Percentiles rank a stretch among this genome's conserved stretches.
Evolutionary conservation across 148 eudicot species (phyloP).

Genomic region (Fagopyrum tataricum): DNA sequence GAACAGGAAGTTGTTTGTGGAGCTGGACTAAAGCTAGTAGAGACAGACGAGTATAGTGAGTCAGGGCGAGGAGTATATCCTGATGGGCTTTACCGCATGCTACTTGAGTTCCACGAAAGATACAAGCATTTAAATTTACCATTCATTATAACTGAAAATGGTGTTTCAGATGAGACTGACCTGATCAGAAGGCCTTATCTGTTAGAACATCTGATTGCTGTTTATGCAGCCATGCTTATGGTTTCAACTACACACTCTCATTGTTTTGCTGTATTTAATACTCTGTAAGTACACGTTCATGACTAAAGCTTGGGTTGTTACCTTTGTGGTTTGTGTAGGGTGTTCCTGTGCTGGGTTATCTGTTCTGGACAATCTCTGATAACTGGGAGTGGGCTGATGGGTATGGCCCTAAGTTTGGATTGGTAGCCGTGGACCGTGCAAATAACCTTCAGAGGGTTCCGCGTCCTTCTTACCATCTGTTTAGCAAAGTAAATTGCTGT

Average conservation of each 20-base stretch:
- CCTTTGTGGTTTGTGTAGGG: slow-evolving; percentile 50
- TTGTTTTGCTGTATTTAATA: background rate
- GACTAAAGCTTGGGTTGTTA: background rate
- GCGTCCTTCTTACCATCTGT: slow-evolving; percentile 89
- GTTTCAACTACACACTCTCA: slow-evolving; percentile 25
- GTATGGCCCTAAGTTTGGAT: slow-evolving; percentile 97
- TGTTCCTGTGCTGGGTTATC: slow-evolving; percentile 74
- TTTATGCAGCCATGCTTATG: slow-evolving; percentile 86
- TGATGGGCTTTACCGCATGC: slow-evolving; percentile 87
- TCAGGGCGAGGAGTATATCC: slow-evolving; percentile 97
- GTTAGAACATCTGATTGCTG: slow-evolving; percentile 84
- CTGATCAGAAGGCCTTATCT: slow-evolving; percentile 80
- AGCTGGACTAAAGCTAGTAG: slow-evolving; percentile 75
- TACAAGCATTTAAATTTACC: slow-evolving; percentile 83
- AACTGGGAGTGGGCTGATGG: slow-evolving; percentile 99
- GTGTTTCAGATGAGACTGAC: slow-evolving; percentile 91
- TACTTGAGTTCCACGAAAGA: slow-evolving; percentile 89
- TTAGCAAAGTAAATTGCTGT: slow-evolving; percentile 45
- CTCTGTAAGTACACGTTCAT: background rate
- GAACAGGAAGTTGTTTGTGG: slow-evolving; percentile 78
- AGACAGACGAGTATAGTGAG: slow-evolving; percentile 92
- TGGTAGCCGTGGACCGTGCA: slow-evolving; percentile 92
- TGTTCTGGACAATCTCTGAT: slow-evolving; percentile 98
- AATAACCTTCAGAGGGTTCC: slow-evolving; percentile 75
- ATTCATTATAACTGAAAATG: slow-evolving; percentile 84